phyloP scores from a whole-genome alignment of 257 asterid species.

The Apocynum venetum region DNA sequence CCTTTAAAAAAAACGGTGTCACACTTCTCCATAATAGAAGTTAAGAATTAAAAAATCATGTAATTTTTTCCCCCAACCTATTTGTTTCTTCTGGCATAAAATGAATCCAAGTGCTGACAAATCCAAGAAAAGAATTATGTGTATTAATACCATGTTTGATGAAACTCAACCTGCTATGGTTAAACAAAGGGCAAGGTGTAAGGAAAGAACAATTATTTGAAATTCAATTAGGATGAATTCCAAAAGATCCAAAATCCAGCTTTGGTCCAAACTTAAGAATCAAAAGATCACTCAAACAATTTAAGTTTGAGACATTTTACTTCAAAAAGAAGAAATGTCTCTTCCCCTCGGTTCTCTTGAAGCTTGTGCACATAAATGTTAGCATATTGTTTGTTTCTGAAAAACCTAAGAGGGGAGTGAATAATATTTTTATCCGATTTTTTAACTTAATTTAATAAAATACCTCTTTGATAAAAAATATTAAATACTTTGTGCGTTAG shows the following conservation, averaged over 20 bases:
- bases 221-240: background rate
- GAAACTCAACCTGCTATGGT: background rate
- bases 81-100: background rate
- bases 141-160: background rate
- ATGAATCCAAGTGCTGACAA: background rate
- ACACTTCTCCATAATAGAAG: background rate
- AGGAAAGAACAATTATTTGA: background rate
- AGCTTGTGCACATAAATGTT: background rate
- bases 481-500: no score
- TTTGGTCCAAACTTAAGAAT: background rate
- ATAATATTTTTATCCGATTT: no score
- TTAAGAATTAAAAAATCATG: background rate
- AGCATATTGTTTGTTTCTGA: background rate
- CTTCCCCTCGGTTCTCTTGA: background rate
- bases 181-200: background rate
- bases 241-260: background rate
- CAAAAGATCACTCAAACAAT: background rate
- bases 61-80: background rate
- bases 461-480: no score
- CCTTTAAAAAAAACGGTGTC: no score
- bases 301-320: background rate
- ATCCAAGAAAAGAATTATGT: background rate
- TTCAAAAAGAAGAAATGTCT: background rate
- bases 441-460: no score
- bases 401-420: no score